phyloP scores from a whole-genome alignment of 306 rosid genomes.

The Ziziphus jujuba region DNA sequence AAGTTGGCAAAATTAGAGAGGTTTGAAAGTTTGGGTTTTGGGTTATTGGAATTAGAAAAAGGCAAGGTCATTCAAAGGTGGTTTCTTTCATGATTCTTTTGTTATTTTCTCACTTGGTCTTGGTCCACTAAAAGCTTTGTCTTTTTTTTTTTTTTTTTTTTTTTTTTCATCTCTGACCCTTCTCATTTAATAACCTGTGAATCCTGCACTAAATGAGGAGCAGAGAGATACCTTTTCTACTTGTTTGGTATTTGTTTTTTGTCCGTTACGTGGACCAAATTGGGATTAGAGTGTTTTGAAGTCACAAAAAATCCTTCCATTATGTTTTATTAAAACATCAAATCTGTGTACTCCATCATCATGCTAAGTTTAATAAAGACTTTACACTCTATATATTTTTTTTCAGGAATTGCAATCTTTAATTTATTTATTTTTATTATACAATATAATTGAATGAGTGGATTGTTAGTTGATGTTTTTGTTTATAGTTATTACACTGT shows the following conservation, averaged over 20 bases:
- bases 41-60: conserved; percentile 79
- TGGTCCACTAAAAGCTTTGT: conserved; percentile 41
- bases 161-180: not conserved
- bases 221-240: conserved; percentile 21
- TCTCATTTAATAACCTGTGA: conserved; percentile 25
- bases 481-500: no score
- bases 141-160: conserved; percentile 2
- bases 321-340: no score
- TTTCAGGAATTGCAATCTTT: no score
- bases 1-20: conserved; percentile 60
- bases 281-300: no score
- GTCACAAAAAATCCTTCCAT: no score
- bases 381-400: no score
- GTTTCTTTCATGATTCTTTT: conserved; percentile 29
- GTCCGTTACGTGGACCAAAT: no score
- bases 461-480: no score
- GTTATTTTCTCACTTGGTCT: conserved; percentile 21
- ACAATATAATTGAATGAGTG: no score
- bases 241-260: conserved; percentile 8
- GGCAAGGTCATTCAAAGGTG: conserved; percentile 53
- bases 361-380: no score
- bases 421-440: no score
- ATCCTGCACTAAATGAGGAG: conserved; percentile 40
- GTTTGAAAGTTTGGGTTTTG: conserved; percentile 54
- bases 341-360: no score